Base-by-base conservation (phyloP, 176 grass and related monocot genomes). In the Musa acuminata region DNA sequence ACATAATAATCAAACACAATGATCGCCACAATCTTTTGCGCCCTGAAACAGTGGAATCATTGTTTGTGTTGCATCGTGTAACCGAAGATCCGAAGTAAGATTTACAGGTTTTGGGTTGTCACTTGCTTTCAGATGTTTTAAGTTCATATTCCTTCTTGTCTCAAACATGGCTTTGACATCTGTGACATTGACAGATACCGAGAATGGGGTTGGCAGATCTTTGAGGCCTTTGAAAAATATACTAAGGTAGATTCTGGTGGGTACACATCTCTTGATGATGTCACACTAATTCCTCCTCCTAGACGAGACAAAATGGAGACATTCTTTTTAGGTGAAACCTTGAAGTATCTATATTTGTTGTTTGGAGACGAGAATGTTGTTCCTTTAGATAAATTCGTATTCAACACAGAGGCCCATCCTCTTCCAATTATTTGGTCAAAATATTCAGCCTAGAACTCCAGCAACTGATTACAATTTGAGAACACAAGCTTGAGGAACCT, bases 251-350 rank as follows among this genome's bases (percentile, higher is more conserved):
- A 93, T 80, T 93, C 95, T 49, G 95, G 95, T 66, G 90, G 90
- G 75, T 98, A 98, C 85, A 74, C 86, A 16, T 93, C 90, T 27
- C 78, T 98, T 75, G 86, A 93, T 89, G 95, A 93, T 89, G 95
- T 98, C 59, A 98, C 95, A 11, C 81, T 80, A 35, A 58, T 93
- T 52, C 95, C 95, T 53, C 95, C 95, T 67, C 83, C 27, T 53
- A 93, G 62, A 67, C 93, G 95, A 83, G 95, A 98, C 78, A 98
- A 98, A 76, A 98, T 98, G 95, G 95, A 98, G 75, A 93, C 95
- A 80, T 98, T 78, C 59, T 84, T 88, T 58, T 75, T 85, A 55
- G 79, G 78, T 3, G 95, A 98, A 79, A 98, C 90, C 65, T 79
- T 98, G 71, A 98, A 98, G 66, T 98, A 98, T 64, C 82, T 98